Conservation (phyloP, 208 protist species). For the Trypanosoma lewisi region DNA sequence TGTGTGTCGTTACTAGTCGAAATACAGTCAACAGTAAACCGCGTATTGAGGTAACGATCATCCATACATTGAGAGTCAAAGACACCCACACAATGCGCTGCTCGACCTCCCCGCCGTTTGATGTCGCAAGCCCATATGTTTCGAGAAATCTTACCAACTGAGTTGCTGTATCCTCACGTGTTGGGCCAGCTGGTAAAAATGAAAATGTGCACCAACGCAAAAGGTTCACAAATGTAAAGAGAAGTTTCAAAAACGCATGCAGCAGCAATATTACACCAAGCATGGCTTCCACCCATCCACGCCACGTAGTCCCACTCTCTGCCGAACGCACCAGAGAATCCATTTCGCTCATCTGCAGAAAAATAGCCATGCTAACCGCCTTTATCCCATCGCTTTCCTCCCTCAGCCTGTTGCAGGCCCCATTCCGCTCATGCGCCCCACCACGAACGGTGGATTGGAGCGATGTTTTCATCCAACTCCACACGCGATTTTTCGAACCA, state of each 20-base stretch:
- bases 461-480: conserved; percentile 22
- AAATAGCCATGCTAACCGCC: conserved; percentile 59
- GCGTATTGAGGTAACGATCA: conserved; percentile 69
- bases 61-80: conserved; percentile 54
- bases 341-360: conserved; percentile 65
- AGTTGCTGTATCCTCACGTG: conserved; percentile 49
- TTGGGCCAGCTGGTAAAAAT: not conserved
- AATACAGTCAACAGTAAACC: conserved; percentile 79
- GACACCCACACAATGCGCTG: conserved; percentile 27
- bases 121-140: conserved; percentile 39
- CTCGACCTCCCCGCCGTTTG: conserved; percentile 15
- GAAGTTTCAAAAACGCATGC: conserved; percentile 52
- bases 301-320: conserved; percentile 40
- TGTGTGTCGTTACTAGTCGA: conserved; percentile 60
- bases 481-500: not conserved
- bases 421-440: not conserved
- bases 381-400: conserved; percentile 48
- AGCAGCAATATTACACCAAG: conserved; percentile 45
- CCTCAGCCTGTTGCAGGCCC: conserved; percentile 25
- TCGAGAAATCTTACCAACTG: conserved; percentile 46
- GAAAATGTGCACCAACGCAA: conserved; percentile 4
- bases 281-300: conserved; percentile 45
- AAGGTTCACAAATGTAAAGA: conserved; percentile 47
- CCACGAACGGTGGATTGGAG: conserved; percentile 13
- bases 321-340: conserved; percentile 50